phyloP scores from a whole-genome alignment of 805 yeast genomes.

The Lipomyces oligophaga region DNA sequence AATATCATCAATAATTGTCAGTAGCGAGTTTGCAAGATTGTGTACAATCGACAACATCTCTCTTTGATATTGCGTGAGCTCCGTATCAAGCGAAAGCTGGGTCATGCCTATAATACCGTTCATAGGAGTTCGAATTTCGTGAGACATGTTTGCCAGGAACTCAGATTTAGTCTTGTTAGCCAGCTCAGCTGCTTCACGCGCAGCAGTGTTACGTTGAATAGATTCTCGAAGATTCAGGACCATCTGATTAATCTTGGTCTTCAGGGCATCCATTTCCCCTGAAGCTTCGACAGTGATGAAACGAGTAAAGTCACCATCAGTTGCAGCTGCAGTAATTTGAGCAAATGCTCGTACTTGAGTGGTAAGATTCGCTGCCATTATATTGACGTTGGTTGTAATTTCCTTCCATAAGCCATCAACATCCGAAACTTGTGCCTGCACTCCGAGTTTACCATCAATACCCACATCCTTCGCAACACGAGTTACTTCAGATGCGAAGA shows the following conservation, averaged over 20 bases:
- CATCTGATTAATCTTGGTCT: conserved; percentile 66
- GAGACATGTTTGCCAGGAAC: conserved; percentile 83
- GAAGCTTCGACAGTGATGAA: conserved; percentile 87
- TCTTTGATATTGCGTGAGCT: conserved; percentile 83
- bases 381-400: conserved; percentile 84
- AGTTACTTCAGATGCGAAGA: conserved; percentile 83
- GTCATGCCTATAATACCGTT: conserved; percentile 94
- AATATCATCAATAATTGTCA: conserved; percentile 85
- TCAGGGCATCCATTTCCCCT: conserved; percentile 75
- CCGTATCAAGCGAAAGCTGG: conserved; percentile 81
- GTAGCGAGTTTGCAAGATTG: conserved; percentile 76
- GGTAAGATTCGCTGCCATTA: conserved; percentile 90
- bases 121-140: conserved; percentile 86
- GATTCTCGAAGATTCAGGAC: conserved; percentile 82
- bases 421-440: conserved; percentile 85
- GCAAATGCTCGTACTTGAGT: conserved; percentile 92
- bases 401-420: conserved; percentile 92
- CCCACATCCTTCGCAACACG: conserved; percentile 91
- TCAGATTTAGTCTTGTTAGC: conserved; percentile 88
- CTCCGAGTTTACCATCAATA: conserved; percentile 88
- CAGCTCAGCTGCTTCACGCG: conserved; percentile 89
- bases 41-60: conserved; percentile 89
- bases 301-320: conserved; percentile 88
- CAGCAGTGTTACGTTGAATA: conserved; percentile 86
- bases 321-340: conserved; percentile 89